phyloP scores from a whole-genome alignment of 495 filamentous ascomycete species.

The Pseudoneurospora amorphoporcata region DNA sequence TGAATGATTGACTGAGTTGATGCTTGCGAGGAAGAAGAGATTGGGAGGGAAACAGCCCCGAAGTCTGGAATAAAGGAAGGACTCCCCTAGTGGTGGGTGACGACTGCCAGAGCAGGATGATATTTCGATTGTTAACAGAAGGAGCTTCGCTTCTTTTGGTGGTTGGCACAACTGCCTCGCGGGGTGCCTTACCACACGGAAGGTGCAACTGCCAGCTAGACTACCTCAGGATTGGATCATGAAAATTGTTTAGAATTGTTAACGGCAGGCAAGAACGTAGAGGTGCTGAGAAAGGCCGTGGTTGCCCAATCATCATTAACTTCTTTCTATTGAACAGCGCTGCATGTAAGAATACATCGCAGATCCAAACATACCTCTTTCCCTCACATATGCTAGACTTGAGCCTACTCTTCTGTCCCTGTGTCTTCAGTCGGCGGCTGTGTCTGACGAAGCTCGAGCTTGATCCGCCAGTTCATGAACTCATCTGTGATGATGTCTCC shows the following conservation, averaged over 20 bases:
- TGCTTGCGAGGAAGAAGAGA: no score
- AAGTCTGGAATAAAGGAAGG: no score
- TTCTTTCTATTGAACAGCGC: background rate
- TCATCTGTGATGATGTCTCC: conserved; percentile 66
- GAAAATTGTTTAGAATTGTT: background rate
- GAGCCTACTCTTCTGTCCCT: background rate
- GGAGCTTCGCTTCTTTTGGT: background rate
- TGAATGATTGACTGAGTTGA: no score
- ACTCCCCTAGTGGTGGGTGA: no score
- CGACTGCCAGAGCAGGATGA: background rate
- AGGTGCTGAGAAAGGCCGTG: background rate
- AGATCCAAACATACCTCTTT: background rate
- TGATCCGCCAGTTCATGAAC: conserved; percentile 66
- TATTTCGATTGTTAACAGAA: background rate
- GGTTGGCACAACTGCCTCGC: background rate
- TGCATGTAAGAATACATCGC: background rate
- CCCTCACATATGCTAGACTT: background rate
- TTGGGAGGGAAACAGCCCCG: no score
- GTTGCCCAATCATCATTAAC: background rate
- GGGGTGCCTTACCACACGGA: background rate
- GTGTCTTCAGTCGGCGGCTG: background rate
- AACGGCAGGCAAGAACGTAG: background rate
- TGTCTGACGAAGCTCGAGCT: conserved; percentile 22
- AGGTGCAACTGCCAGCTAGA: background rate
- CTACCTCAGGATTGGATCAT: background rate